These are phyloP conservation scores for Suhomyces kilbournensis DNA, from an alignment of 805 yeast genomes.

Conservation along the genomic window DNA sequence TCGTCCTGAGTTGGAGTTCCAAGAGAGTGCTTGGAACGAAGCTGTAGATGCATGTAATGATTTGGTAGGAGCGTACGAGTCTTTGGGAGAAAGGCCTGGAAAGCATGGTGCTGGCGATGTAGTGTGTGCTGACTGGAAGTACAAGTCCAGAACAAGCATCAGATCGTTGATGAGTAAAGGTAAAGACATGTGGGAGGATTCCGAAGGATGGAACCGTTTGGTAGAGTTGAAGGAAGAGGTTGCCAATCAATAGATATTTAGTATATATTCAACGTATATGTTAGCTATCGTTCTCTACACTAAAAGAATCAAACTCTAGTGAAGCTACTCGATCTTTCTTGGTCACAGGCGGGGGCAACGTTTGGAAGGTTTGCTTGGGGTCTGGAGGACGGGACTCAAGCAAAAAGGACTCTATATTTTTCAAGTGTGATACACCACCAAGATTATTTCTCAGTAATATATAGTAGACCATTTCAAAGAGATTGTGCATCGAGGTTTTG, in stretches of 20 bases:
- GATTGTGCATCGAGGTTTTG: slow-evolving; percentile 12
- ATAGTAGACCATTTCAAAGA: neutral
- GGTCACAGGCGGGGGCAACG: neutral
- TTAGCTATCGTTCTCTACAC: slow-evolving; percentile 19
- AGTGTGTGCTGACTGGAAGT: slow-evolving; percentile 93
- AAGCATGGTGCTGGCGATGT: slow-evolving; percentile 73
- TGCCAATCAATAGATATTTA: neutral
- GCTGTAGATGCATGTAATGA: slow-evolving; percentile 79
- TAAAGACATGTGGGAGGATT: slow-evolving; percentile 72
- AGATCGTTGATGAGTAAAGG: slow-evolving; percentile 80
- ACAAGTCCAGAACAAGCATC: slow-evolving; percentile 70
- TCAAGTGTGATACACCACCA: neutral
- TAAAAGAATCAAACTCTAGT: slow-evolving; percentile 20
- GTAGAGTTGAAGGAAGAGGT: slow-evolving; percentile 47
- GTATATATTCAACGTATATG: neutral
- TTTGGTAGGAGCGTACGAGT: slow-evolving; percentile 80
- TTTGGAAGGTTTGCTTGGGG: neutral
- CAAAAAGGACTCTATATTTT: neutral
- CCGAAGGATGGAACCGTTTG: slow-evolving; percentile 71
- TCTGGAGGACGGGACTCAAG: neutral
- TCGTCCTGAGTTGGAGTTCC: slow-evolving; percentile 59
- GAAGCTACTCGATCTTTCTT: slow-evolving; percentile 19
- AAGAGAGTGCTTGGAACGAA: slow-evolving; percentile 66
- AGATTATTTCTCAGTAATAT: neutral
- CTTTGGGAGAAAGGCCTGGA: slow-evolving; percentile 81